Conservation (phyloP, 768 basidiomycete genomes). For the Daedaleopsis nitida region DNA sequence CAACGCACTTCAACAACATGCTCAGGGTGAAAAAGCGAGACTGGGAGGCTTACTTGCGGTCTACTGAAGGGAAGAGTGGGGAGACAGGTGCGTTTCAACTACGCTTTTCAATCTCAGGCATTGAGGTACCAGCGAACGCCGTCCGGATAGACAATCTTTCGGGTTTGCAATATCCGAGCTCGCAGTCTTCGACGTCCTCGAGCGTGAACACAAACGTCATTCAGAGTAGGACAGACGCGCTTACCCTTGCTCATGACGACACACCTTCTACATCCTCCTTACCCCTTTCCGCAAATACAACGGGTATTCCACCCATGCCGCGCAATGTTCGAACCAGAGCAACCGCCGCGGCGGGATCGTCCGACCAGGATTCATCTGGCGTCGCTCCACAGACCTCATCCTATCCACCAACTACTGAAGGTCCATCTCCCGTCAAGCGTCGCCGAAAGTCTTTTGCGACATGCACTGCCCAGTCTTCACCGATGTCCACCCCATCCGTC, state of each 20-base stretch:
- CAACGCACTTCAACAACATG: slow-evolving; percentile 15
- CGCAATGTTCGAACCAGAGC: too few species aligned
- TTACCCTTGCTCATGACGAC: too few species aligned
- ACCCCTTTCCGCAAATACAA: too few species aligned
- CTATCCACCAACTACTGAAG: neutral
- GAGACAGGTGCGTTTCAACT: slow-evolving; percentile 12
- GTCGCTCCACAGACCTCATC: neutral
- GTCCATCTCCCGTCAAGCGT: neutral
- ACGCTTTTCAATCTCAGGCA: neutral
- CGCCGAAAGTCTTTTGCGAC: slow-evolving; percentile 15
- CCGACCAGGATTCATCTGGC: neutral
- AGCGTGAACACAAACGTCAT: too few species aligned
- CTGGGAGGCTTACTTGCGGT: slow-evolving; percentile 13
- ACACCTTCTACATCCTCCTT: too few species aligned
- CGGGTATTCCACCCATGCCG: too few species aligned
- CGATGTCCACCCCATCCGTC: slow-evolving; percentile 11
- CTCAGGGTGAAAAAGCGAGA: slow-evolving; percentile 11
- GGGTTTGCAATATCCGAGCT: neutral
- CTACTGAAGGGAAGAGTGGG: slow-evolving; percentile 14
- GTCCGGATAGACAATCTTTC: slow-evolving; percentile 1
- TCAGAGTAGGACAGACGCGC: too few species aligned
- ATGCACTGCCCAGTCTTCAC: slow-evolving; percentile 18
- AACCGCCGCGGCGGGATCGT: neutral
- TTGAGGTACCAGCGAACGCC: neutral
- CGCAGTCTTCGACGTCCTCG: too few species aligned